A percentile compares a stretch with the other conserved stretches of the same genome.
These are phyloP conservation scores for Botrytis fabae DNA, from an alignment of 2,329 filamentous ascomycete species.

Conservation along the genomic window DNA sequence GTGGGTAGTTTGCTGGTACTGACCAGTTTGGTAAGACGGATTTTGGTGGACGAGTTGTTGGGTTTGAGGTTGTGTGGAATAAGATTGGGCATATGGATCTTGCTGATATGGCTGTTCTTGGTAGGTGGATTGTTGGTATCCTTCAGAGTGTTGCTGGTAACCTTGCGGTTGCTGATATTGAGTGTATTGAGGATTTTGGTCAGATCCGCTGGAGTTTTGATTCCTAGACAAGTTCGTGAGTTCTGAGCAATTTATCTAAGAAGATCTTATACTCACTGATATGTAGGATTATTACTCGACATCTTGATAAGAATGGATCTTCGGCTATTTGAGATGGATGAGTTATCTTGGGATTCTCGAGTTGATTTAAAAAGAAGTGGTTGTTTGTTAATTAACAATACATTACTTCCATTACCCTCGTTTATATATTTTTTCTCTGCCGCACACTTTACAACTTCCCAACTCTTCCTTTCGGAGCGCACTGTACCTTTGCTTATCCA, in stretches of 20 bases:
- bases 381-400: neutral
- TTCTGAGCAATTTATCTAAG: neutral
- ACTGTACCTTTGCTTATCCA: neutral
- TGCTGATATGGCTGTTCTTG: constrained; percentile 11
- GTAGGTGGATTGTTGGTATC: neutral
- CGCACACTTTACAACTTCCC: neutral
- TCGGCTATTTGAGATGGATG: neutral
- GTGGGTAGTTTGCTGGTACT: neutral
- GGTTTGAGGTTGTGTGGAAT: neutral
- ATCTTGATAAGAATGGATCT: neutral
- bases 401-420: no score
- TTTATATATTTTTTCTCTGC: neutral
- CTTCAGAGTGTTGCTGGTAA: neutral
- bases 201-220: neutral
- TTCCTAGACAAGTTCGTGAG: neutral
- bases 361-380: neutral
- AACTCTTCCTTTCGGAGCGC: neutral
- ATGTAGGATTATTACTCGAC: neutral
- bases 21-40: neutral
- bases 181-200: neutral
- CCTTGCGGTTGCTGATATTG: constrained; percentile 6
- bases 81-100: neutral
- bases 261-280: constrained; percentile 2
- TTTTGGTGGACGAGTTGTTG: neutral
- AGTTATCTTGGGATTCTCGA: no score